Percentiles rank a stretch among this genome's conserved stretches.
Evolutionary conservation across 352 stramenopile genomes (phyloP).

Genomic region (Globisporangium heterothallicum): DNA sequence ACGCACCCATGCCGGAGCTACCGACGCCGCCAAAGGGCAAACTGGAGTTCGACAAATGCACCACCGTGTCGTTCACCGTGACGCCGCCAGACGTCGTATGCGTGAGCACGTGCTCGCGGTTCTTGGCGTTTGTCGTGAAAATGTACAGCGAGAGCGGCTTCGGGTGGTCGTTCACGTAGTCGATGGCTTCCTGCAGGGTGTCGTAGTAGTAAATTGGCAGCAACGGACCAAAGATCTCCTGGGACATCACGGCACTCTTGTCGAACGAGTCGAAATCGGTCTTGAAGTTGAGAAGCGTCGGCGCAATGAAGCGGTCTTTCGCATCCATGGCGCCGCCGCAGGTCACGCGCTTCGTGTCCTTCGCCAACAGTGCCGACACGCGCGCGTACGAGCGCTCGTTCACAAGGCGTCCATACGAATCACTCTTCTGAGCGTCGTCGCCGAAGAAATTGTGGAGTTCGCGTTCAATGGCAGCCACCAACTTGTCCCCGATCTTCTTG

Average conservation of each 20-base stretch:
- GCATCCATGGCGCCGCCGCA: conserved; percentile 56
- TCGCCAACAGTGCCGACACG: conserved; percentile 39
- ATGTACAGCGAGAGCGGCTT: conserved; percentile 87
- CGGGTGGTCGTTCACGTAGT: conserved; percentile 30
- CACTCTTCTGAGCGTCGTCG: conserved; percentile 36
- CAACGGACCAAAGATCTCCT: conserved; percentile 96
- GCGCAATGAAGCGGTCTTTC: conserved; percentile 72
- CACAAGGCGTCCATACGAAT: conserved; percentile 34
- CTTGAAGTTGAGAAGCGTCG: conserved; percentile 89
- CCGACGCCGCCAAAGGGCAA: conserved; percentile 85
- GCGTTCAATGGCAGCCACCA: conserved; percentile 37
- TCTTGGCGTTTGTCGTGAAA: conserved; percentile 45
- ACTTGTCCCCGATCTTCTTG: conserved; percentile 47
- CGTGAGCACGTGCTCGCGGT: conserved; percentile 32
- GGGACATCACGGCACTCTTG: conserved; percentile 65
- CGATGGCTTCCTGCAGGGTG: conserved; percentile 24
- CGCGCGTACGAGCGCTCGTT: conserved; percentile 11
- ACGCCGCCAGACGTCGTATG: conserved; percentile 58
- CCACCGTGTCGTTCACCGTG: conserved; percentile 76
- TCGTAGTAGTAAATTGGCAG: conserved; percentile 89
- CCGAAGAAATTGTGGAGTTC: conserved; percentile 52
- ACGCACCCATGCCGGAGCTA: conserved; percentile 71
- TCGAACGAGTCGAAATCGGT: conserved; percentile 42
- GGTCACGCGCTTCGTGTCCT: conserved; percentile 47
- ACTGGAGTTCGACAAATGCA: conserved; percentile 59